These are phyloP conservation scores for Iris pallida DNA, from an alignment of 116 monocot species.

Conservation along the genomic window DNA sequence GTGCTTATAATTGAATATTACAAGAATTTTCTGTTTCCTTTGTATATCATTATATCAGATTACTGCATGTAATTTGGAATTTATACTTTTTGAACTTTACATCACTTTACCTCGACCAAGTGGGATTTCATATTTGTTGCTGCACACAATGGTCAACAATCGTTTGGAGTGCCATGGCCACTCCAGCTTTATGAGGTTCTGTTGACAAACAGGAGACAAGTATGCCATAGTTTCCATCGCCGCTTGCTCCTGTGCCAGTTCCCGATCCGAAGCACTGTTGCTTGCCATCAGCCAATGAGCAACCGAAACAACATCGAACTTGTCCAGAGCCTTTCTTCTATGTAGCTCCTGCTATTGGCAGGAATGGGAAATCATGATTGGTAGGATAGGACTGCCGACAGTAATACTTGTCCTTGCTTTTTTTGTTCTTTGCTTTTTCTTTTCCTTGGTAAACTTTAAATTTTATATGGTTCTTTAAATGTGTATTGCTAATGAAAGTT, in stretches of 20 bases:
- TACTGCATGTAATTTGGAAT: neutral
- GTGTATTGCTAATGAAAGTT: too few species aligned
- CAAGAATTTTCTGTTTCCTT: too few species aligned
- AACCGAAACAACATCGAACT: conserved; percentile 1
- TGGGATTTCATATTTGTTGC: neutral
- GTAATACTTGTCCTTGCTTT: too few species aligned
- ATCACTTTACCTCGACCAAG: neutral
- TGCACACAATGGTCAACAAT: neutral
- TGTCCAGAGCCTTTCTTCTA: neutral
- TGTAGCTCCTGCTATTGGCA: too few species aligned
- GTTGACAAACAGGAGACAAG: conserved; percentile 7
- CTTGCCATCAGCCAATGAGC: neutral
- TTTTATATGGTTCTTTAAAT: too few species aligned
- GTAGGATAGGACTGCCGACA: too few species aligned
- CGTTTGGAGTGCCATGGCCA: neutral
- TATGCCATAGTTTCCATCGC: neutral
- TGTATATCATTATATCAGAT: too few species aligned
- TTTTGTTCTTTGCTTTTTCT: too few species aligned
- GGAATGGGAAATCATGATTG: too few species aligned
- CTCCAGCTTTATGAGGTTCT: neutral
- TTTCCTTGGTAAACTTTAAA: too few species aligned
- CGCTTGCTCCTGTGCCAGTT: neutral
- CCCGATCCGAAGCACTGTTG: neutral
- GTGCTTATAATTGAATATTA: too few species aligned
- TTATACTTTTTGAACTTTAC: too few species aligned